A percentile compares a stretch with the other conserved stretches of the same genome.
These are phyloP conservation scores for Melaleuca alternifolia DNA, from an alignment of 345 rosid genomes.

Conservation along the genomic window DNA sequence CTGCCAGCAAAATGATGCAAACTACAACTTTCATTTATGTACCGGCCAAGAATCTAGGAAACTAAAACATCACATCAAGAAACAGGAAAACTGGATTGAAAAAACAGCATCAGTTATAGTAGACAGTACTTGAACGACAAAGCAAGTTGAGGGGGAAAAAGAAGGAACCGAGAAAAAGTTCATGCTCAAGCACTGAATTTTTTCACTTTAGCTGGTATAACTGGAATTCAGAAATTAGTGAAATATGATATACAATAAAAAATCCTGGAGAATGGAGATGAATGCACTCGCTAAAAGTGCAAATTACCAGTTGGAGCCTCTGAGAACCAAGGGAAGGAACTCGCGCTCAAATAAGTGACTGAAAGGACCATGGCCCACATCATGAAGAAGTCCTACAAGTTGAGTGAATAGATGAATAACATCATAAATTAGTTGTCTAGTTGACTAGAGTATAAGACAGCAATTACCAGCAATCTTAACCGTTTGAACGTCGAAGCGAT, in stretches of 20 bases:
- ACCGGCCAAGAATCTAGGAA: not conserved
- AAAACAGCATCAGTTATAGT: not conserved
- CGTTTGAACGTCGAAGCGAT: slow-evolving; percentile 65
- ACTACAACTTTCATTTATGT: not conserved
- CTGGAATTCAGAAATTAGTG: not conserved
- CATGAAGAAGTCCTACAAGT: slow-evolving; percentile 83
- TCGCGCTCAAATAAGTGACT: slow-evolving; percentile 88
- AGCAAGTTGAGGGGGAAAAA: not conserved
- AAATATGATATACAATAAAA: not conserved
- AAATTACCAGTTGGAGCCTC: slow-evolving; percentile 45
- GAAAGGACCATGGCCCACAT: slow-evolving; percentile 95
- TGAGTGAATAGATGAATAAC: not conserved
- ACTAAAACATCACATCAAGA: not conserved
- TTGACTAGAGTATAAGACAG: not conserved
- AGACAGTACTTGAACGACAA: not conserved
- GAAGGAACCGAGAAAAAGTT: not conserved
- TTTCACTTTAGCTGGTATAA: not conserved
- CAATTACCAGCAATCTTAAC: slow-evolving; percentile 80
- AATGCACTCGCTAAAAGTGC: not conserved
- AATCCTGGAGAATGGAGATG: not conserved
- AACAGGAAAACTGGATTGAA: not conserved
- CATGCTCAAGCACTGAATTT: not conserved
- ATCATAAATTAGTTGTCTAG: not conserved
- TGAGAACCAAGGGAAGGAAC: slow-evolving; percentile 67
- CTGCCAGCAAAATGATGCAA: not conserved